Evolutionary conservation across 805 yeast genomes (phyloP).

Genomic region (Metschnikowia peoriensis): DNA sequence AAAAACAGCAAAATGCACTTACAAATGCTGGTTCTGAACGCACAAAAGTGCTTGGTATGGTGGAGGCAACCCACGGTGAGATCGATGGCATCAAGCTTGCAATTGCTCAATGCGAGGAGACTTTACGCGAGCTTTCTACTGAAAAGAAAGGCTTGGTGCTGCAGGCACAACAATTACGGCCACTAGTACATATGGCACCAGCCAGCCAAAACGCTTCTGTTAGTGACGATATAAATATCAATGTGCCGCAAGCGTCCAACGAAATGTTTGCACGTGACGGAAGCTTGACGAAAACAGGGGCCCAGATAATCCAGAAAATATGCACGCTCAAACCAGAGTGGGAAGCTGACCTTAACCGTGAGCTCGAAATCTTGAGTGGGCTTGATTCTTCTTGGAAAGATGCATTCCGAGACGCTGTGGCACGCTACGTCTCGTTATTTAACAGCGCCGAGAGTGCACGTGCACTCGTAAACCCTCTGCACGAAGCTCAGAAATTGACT

Average conservation of each 20-base stretch:
- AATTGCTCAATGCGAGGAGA: constrained; percentile 28
- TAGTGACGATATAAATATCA: neutral
- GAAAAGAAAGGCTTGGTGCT: constrained; percentile 25
- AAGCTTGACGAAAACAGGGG: constrained; percentile 23
- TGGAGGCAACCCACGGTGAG: constrained; percentile 11
- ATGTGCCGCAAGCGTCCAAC: neutral
- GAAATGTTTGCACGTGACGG: constrained; percentile 33
- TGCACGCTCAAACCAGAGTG: constrained; percentile 33
- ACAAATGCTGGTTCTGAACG: constrained; percentile 10
- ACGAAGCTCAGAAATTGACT: constrained; percentile 31
- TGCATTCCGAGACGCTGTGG: constrained; percentile 28
- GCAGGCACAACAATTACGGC: constrained; percentile 17
- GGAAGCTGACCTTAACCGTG: constrained; percentile 30
- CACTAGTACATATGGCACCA: neutral
- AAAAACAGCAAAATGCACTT: constrained; percentile 11
- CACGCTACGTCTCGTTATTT: constrained; percentile 27
- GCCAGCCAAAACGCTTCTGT: neutral
- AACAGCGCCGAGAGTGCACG: constrained; percentile 30
- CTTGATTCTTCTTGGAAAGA: constrained; percentile 33
- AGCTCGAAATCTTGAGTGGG: constrained; percentile 23
- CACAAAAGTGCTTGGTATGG: neutral
- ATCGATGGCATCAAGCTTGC: constrained; percentile 21
- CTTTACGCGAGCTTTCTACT: constrained; percentile 18
- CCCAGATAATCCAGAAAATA: constrained; percentile 26
- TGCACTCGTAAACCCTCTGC: constrained; percentile 22